These are phyloP conservation scores for Torulaspora quercuum DNA, from an alignment of 805 yeast species.

Conservation along the genomic window DNA sequence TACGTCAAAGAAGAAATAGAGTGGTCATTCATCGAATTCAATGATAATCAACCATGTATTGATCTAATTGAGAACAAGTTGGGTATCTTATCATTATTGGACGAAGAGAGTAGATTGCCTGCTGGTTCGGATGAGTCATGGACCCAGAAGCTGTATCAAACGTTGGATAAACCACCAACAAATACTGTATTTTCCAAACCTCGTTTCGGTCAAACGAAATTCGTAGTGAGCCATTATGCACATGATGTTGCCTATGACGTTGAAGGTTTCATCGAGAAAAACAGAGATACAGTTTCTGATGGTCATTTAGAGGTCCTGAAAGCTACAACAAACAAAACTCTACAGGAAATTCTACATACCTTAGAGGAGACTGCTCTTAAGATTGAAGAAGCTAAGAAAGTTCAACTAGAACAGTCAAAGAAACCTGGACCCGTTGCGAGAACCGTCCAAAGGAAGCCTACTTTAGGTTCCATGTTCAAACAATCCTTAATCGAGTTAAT, in stretches of 20 bases:
- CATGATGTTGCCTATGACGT: slow-evolving; percentile 88
- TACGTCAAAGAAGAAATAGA: slow-evolving; percentile 88
- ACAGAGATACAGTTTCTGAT: slow-evolving; percentile 95
- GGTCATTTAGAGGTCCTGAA: slow-evolving; percentile 85
- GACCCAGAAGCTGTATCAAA: slow-evolving; percentile 84
- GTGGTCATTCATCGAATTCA: slow-evolving; percentile 95
- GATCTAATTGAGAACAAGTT: slow-evolving; percentile 83
- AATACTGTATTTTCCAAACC: slow-evolving; percentile 84
- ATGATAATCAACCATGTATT: slow-evolving; percentile 96
- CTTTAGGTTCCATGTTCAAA: slow-evolving; percentile 92
- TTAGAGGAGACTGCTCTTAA: slow-evolving; percentile 54
- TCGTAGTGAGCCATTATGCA: slow-evolving; percentile 90
- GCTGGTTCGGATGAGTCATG: slow-evolving; percentile 91
- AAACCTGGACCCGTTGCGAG: slow-evolving; percentile 41
- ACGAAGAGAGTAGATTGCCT: slow-evolving; percentile 93
- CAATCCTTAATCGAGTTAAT: slow-evolving; percentile 86
- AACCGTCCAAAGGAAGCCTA: slow-evolving; percentile 71
- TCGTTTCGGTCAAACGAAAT: slow-evolving; percentile 87
- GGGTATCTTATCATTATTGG: slow-evolving; percentile 83
- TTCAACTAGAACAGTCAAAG: slow-evolving; percentile 36
- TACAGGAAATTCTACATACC: slow-evolving; percentile 60
- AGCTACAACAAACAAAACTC: slow-evolving; percentile 60
- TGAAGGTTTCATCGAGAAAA: slow-evolving; percentile 94
- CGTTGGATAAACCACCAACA: slow-evolving; percentile 74
- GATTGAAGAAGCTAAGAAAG: slow-evolving; percentile 40